These are phyloP conservation scores for Penicillium sp. DNA, from an alignment of 2,329 filamentous ascomycete genomes.

Conservation along the genomic window DNA sequence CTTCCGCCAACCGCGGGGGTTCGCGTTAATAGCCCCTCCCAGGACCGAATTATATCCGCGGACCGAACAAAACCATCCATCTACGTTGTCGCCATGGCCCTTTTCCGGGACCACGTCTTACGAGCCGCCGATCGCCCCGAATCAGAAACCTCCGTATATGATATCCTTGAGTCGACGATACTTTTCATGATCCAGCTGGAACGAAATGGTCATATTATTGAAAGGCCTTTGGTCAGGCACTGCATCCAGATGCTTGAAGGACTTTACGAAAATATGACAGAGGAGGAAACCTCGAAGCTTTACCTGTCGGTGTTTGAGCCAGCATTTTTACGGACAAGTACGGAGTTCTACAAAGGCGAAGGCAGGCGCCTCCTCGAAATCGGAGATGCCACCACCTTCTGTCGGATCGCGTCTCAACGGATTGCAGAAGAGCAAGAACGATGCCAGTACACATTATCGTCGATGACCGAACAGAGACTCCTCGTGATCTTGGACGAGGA, in stretches of 20 bases:
- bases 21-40: constrained; percentile 6
- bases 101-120: constrained; percentile 87
- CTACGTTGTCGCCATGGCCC: constrained; percentile 79
- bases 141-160: constrained; percentile 60
- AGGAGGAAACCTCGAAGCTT: constrained; percentile 77
- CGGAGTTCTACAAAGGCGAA: constrained; percentile 75
- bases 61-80: constrained; percentile 77
- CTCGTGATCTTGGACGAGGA: constrained; percentile 77
- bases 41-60: constrained; percentile 80
- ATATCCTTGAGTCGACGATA: constrained; percentile 78
- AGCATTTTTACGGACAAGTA: constrained; percentile 72
- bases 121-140: constrained; percentile 58
- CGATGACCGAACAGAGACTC: constrained; percentile 73
- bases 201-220: constrained; percentile 84
- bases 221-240: constrained; percentile 78
- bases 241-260: constrained; percentile 89
- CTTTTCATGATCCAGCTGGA: constrained; percentile 94
- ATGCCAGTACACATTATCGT: constrained; percentile 79
- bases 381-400: constrained; percentile 80
- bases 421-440: constrained; percentile 81
- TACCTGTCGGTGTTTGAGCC: constrained; percentile 85
- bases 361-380: constrained; percentile 75
- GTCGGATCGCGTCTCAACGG: constrained; percentile 73
- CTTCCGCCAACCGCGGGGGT: background rate
- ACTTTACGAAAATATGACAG: constrained; percentile 79